A percentile compares a stretch with the other conserved stretches of the same genome.
Evolutionary conservation across 208 protist species (phyloP).

Genomic region (Leishmania lainsoni): DNA sequence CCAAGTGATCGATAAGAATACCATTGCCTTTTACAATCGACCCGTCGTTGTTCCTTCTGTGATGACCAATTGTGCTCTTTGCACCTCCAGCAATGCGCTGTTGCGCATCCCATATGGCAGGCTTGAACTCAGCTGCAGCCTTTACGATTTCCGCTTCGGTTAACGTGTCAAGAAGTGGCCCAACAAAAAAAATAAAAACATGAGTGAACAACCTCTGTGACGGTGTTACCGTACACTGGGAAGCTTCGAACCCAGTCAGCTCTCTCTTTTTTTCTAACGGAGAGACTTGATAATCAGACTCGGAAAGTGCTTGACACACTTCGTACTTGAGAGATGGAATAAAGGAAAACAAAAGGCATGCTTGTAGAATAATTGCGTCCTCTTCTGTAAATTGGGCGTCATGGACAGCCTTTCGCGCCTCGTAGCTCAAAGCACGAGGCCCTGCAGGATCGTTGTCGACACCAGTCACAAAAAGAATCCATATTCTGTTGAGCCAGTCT

Average conservation of each 20-base stretch:
- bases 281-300: conserved; percentile 37
- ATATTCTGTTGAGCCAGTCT: conserved; percentile 64
- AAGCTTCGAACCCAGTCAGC: conserved; percentile 12
- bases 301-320: conserved; percentile 43
- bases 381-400: conserved; percentile 55
- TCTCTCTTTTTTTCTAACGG: conserved; percentile 7
- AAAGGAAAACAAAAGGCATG: conserved; percentile 53
- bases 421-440: conserved; percentile 58
- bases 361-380: conserved; percentile 55
- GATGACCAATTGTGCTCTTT: conserved; percentile 28
- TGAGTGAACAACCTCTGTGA: conserved; percentile 50
- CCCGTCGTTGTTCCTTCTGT: conserved; percentile 13
- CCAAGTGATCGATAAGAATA: conserved; percentile 78
- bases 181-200: conserved; percentile 54
- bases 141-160: conserved; percentile 64
- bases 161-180: conserved; percentile 67
- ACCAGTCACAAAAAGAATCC: conserved; percentile 65
- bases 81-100: conserved; percentile 53
- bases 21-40: conserved; percentile 41
- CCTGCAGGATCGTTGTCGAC: conserved; percentile 62
- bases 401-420: conserved; percentile 52
- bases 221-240: conserved; percentile 23
- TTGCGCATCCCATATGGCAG: conserved; percentile 59
- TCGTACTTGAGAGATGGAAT: conserved; percentile 66
- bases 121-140: conserved; percentile 53